Evolutionary conservation across 352 stramenopile species (phyloP).

Genomic region (Phytopythium delawarense): DNA sequence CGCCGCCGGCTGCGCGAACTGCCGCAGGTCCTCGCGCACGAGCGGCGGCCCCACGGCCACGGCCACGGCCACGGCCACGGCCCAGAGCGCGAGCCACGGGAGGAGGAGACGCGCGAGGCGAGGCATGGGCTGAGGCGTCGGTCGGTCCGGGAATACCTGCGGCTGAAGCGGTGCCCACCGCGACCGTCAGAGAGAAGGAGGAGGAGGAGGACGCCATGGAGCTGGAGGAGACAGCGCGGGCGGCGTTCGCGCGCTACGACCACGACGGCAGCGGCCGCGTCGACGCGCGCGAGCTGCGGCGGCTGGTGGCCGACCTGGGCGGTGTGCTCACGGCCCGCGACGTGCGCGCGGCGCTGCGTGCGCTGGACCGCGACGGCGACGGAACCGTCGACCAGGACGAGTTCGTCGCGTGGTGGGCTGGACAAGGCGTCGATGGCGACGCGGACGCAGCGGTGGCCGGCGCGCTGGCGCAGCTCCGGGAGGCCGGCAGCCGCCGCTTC

Average conservation of each 20-base stretch:
- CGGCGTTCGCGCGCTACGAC: conserved; percentile 61
- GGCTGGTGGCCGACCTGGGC: conserved; percentile 51
- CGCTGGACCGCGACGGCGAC: conserved; percentile 50
- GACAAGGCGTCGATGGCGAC: conserved; percentile 28
- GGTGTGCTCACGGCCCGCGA: conserved; percentile 47
- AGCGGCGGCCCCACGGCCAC: background rate
- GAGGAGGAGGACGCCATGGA: conserved; percentile 14
- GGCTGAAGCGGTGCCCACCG: background rate
- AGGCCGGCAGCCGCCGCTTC: conserved; percentile 49
- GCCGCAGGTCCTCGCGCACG: conserved; percentile 14
- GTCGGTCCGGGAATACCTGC: background rate
- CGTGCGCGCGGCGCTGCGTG: conserved; percentile 23
- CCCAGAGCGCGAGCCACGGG: background rate
- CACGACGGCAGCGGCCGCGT: conserved; percentile 51
- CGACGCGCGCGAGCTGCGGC: conserved; percentile 37
- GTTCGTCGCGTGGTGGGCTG: conserved; percentile 56
- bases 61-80: background rate
- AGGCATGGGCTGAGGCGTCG: background rate
- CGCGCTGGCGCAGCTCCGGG: conserved; percentile 44
- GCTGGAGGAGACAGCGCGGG: conserved; percentile 45
- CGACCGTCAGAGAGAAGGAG: background rate
- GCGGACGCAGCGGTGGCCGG: conserved; percentile 43
- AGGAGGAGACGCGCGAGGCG: background rate
- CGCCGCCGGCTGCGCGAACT: background rate
- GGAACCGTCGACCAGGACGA: conserved; percentile 52